phyloP scores from a whole-genome alignment of 805 yeast species.

The Pichia nakasei region DNA sequence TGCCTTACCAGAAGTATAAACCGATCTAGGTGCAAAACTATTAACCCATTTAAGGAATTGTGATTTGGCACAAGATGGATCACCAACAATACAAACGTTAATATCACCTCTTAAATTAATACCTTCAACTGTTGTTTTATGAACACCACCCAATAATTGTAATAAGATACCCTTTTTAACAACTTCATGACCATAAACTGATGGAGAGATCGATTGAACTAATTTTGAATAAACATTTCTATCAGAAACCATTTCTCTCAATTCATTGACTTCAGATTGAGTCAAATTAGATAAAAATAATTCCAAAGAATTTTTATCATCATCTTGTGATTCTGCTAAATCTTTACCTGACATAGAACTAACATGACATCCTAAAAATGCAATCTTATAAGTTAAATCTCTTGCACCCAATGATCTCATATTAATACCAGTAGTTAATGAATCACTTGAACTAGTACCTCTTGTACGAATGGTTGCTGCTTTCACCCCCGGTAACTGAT shows the following conservation, averaged over 20 bases:
- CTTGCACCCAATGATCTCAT: conserved; percentile 86
- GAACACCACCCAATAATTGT: conserved; percentile 92
- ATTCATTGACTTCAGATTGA: conserved; percentile 73
- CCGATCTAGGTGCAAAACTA: conserved; percentile 86
- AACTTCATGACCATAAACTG: conserved; percentile 92
- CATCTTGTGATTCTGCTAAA: conserved; percentile 18
- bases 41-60: conserved; percentile 92
- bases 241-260: conserved; percentile 85
- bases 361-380: conserved; percentile 88
- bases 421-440: conserved; percentile 74
- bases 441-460: conserved; percentile 49
- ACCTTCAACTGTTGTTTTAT: conserved; percentile 87
- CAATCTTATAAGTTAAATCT: conserved; percentile 84
- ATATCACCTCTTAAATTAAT: conserved; percentile 94
- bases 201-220: conserved; percentile 87
- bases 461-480: conserved; percentile 64
- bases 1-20: conserved; percentile 96
- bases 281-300: conserved; percentile 68
- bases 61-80: conserved; percentile 95
- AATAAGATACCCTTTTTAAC: conserved; percentile 85
- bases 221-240: conserved; percentile 76
- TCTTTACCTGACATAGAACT: conserved; percentile 43
- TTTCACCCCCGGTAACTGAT: conserved; percentile 91
- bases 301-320: conserved; percentile 40
- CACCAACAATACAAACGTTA: conserved; percentile 93